Evolutionary conservation across 768 basidiomycete genomes (phyloP).

Genomic region (Auriculariales sp.): DNA sequence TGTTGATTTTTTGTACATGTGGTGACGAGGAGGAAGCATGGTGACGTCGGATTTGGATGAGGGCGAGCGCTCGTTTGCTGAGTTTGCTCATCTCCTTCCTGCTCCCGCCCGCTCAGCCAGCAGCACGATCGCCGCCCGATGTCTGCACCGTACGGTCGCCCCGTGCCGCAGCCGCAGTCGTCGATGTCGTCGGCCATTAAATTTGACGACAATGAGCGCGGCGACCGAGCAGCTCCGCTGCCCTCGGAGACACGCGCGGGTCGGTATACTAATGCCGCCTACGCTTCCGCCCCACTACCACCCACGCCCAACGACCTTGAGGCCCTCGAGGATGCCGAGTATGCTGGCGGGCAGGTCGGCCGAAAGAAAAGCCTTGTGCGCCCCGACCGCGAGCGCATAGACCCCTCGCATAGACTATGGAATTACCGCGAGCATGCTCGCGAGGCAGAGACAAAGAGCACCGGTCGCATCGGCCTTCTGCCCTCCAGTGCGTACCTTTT

Average conservation of each 20-base stretch:
- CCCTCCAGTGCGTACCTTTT: slow-evolving; percentile 58
- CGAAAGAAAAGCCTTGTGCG: slow-evolving; percentile 86
- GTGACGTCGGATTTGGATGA: too few relatives aligned
- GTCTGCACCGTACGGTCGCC: not conserved
- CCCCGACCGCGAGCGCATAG: slow-evolving; percentile 93
- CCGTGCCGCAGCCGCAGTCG: slow-evolving; percentile 2
- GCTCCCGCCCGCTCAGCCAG: not conserved
- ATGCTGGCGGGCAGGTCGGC: slow-evolving; percentile 27
- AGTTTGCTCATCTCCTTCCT: not conserved
- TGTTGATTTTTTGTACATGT: too few relatives aligned
- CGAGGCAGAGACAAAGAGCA: slow-evolving; percentile 56
- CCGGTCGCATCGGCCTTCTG: slow-evolving; percentile 47
- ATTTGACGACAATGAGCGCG: slow-evolving; percentile 55
- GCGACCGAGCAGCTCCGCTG: slow-evolving; percentile 45
- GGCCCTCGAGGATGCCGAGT: slow-evolving; percentile 24
- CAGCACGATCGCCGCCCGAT: not conserved
- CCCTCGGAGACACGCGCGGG: slow-evolving; percentile 31
- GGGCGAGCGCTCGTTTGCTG: too few relatives aligned
- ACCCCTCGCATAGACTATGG: slow-evolving; percentile 86
- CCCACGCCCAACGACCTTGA: slow-evolving; percentile 17
- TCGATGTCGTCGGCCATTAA: slow-evolving; percentile 26
- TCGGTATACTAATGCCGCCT: slow-evolving; percentile 24
- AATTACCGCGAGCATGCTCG: slow-evolving; percentile 85
- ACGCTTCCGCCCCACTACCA: slow-evolving; percentile 28
- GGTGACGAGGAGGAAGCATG: too few relatives aligned